Conservation (phyloP, 106 monocot species). For the Platanthera zijinensis region DNA sequence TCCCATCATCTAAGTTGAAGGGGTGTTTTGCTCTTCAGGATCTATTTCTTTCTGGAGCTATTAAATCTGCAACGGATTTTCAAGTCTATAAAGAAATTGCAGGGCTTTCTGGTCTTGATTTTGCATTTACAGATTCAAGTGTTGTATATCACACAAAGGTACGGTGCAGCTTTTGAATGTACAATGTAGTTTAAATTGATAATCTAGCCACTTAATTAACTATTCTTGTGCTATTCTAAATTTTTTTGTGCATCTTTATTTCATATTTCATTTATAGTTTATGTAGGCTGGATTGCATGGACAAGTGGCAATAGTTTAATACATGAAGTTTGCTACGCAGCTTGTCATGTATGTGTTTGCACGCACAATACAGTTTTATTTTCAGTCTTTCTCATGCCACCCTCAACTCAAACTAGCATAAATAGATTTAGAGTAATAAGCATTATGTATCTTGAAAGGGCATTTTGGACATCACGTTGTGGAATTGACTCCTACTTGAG, state of each 20-base stretch:
- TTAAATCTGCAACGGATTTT: constrained; percentile 95
- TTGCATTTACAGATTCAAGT: constrained; percentile 75
- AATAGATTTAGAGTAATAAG: no score
- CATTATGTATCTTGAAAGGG: no score
- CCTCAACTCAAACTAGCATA: no score
- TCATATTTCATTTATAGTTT: neutral
- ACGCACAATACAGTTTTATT: no score
- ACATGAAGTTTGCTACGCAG: no score
- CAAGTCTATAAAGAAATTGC: constrained; percentile 94
- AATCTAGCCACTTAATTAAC: neutral
- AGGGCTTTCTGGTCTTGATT: constrained; percentile 90
- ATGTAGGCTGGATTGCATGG: neutral
- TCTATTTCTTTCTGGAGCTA: constrained; percentile 80
- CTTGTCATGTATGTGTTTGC: no score
- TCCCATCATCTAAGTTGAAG: neutral
- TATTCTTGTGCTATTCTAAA: neutral
- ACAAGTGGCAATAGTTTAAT: neutral
- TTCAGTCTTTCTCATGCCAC: no score
- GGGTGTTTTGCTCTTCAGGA: constrained; percentile 50
- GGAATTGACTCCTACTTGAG: no score
- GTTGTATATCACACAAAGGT: constrained; percentile 99
- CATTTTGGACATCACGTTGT: no score
- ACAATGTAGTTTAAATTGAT: neutral
- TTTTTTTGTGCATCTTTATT: neutral
- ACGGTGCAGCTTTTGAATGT: neutral